Percentiles rank a stretch among this genome's conserved stretches.
Conservation (phyloP, 2,329 filamentous ascomycete species). For the Bretziella fagacearum region DNA sequence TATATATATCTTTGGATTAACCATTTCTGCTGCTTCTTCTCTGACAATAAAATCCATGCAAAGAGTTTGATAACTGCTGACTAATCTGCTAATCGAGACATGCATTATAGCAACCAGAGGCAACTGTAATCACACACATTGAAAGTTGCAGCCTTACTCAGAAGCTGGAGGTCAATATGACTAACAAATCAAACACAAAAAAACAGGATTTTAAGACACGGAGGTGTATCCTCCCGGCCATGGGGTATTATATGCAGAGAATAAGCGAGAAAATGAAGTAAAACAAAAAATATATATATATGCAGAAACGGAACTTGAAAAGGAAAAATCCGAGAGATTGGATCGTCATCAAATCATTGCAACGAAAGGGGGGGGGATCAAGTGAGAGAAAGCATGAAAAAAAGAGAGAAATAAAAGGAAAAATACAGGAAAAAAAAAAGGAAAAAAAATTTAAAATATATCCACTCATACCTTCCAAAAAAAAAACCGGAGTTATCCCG, state of each 20-base stretch:
- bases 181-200: background rate
- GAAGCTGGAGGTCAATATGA: background rate
- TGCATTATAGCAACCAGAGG: background rate
- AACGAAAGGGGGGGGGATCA: background rate
- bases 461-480: constrained; percentile 1
- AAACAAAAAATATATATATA: no score
- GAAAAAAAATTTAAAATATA: background rate
- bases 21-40: no score
- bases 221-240: no score
- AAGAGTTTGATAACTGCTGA: no score
- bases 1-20: no score
- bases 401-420: background rate
- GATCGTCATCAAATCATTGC: background rate
- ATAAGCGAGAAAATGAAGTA: no score
- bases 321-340: background rate
- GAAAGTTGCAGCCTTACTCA: background rate
- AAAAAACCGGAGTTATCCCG: background rate
- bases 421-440: background rate
- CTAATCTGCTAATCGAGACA: background rate
- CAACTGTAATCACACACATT: background rate
- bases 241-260: no score
- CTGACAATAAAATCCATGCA: no score
- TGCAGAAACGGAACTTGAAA: background rate
- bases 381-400: background rate
- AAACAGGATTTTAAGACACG: no score